Percentiles rank a stretch among this genome's conserved stretches.
Evolutionary conservation across 2,329 filamentous ascomycete genomes (phyloP).

Genomic region (Aspergillus sp.): DNA sequence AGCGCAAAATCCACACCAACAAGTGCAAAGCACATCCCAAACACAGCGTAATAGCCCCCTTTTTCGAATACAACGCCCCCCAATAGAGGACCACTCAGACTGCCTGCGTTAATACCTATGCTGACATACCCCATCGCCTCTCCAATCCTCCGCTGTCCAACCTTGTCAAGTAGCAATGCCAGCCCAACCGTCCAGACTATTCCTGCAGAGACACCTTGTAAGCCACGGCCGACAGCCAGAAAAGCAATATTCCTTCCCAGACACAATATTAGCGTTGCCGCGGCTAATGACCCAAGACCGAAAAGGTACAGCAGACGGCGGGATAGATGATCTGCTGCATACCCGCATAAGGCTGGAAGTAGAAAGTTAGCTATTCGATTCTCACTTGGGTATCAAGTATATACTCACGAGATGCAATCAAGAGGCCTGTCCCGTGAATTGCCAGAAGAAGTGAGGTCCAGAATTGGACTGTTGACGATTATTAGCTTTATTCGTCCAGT

Average conservation of each 20-base stretch:
- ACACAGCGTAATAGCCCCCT: constrained; percentile 37
- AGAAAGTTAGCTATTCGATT: too few species aligned
- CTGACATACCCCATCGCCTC: constrained; percentile 64
- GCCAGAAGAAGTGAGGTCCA: too few species aligned
- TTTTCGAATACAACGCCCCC: constrained; percentile 64
- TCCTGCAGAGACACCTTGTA: constrained; percentile 67
- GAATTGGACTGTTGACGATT: too few species aligned
- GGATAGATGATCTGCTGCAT: too few species aligned
- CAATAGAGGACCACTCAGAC: constrained; percentile 62
- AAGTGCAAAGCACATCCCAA: constrained; percentile 32
- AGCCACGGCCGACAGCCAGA: constrained; percentile 58
- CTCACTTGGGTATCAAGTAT: too few species aligned
- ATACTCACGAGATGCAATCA: too few species aligned
- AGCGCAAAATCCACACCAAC: constrained; percentile 53
- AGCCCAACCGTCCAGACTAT: constrained; percentile 72
- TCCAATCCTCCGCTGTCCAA: constrained; percentile 59
- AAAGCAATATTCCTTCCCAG: constrained; percentile 59
- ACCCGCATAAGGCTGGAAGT: too few species aligned
- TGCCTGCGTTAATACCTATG: constrained; percentile 59
- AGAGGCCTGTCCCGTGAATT: too few species aligned
- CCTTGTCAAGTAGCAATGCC: constrained; percentile 67
- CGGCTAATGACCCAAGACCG: constrained; percentile 60
- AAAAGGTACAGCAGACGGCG: constrained; percentile 14
- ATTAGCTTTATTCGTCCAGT: too few species aligned
- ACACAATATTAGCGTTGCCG: constrained; percentile 62